Conservation (phyloP, 1,139 yeast species). For the Hyphopichia fennica region DNA sequence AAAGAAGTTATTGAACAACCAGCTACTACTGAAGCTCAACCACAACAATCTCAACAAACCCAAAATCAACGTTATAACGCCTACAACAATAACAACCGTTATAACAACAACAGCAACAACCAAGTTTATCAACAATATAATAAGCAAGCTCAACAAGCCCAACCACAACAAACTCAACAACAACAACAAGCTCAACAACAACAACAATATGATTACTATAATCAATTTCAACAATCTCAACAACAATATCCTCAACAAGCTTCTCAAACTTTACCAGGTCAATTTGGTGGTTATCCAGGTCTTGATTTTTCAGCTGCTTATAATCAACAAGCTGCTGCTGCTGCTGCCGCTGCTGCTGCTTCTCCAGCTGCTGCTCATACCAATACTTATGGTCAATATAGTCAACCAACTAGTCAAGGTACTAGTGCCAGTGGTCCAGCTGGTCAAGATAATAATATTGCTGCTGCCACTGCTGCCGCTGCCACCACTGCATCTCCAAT, state of each 20-base stretch:
- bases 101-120: slow-evolving; percentile 15
- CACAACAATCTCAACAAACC: slow-evolving; percentile 14
- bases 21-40: slow-evolving; percentile 11
- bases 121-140: slow-evolving; percentile 16
- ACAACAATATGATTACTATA: slow-evolving; percentile 33
- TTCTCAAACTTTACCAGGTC: slow-evolving; percentile 39
- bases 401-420: slow-evolving; percentile 17
- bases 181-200: slow-evolving; percentile 24
- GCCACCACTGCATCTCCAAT: slow-evolving; percentile 24
- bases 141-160: slow-evolving; percentile 17
- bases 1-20: slow-evolving; percentile 6
- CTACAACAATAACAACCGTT: slow-evolving; percentile 12
- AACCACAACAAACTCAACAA: slow-evolving; percentile 20
- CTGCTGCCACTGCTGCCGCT: neutral
- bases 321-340: slow-evolving; percentile 32
- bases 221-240: slow-evolving; percentile 37
- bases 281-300: slow-evolving; percentile 47
- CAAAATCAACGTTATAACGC: slow-evolving; percentile 12
- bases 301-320: slow-evolving; percentile 43
- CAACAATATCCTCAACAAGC: slow-evolving; percentile 45
- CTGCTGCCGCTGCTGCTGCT: slow-evolving; percentile 38
- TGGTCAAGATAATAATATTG: neutral
- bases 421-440: neutral
- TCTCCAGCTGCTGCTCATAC: slow-evolving; percentile 27
- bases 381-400: slow-evolving; percentile 27